Evolutionary conservation across 257 asterid genomes (phyloP).

Genomic region (Osmanthus fragrans): DNA sequence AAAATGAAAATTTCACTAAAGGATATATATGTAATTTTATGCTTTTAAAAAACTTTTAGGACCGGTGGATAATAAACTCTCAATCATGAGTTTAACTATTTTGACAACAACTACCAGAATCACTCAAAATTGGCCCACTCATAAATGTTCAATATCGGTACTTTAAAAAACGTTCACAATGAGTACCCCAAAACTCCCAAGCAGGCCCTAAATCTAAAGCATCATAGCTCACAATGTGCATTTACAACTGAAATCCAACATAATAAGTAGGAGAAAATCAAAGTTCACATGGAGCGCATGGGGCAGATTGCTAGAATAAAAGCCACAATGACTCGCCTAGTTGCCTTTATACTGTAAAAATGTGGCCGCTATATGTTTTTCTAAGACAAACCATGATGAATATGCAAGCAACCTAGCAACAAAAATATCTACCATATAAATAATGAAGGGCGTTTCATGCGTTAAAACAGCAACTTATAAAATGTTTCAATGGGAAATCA

Average conservation of each 20-base stretch:
- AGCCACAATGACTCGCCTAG: background rate
- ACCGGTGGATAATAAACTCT: no score
- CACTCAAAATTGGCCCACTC: no score
- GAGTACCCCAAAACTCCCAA: no score
- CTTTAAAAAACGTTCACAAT: no score
- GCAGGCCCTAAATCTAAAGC: background rate
- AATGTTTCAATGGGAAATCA: background rate
- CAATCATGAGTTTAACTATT: no score
- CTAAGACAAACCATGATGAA: background rate
- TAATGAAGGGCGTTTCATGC: background rate
- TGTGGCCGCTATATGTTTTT: background rate
- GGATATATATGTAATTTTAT: no score
- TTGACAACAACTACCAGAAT: no score
- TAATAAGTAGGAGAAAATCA: background rate
- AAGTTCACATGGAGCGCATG: background rate
- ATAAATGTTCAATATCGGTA: no score
- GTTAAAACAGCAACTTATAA: background rate
- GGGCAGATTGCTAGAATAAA: background rate
- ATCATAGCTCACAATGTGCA: background rate
- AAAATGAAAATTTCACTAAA: no score
- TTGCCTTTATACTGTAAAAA: background rate
- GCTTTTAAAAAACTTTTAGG: no score
- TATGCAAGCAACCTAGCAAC: background rate
- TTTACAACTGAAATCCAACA: background rate
- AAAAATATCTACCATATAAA: background rate